phyloP scores from a whole-genome alignment of 768 basidiomycete genomes.

The Lactifluus rugatus region DNA sequence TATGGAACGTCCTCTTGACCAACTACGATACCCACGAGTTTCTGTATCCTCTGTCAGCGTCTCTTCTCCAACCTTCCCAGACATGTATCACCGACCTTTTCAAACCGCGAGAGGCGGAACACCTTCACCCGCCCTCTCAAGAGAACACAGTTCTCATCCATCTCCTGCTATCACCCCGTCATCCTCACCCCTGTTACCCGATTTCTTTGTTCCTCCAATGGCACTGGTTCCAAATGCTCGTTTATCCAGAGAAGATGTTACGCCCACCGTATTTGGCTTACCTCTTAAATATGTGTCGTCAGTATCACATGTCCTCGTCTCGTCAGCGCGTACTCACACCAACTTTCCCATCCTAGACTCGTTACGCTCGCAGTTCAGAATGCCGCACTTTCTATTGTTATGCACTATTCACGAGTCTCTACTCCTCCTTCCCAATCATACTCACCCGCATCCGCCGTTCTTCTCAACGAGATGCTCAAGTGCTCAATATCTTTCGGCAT shows the following conservation, averaged over 20 bases:
- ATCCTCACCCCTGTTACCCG: conserved; percentile 12
- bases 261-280: conserved; percentile 55
- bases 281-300: conserved; percentile 78
- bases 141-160: conserved; percentile 28
- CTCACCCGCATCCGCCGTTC: conserved; percentile 88
- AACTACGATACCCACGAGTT: conserved; percentile 12
- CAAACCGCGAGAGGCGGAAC: conserved; percentile 40
- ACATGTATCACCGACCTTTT: conserved; percentile 55
- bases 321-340: neutral
- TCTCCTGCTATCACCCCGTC: conserved; percentile 22
- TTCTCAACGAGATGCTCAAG: conserved; percentile 91
- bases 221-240: neutral
- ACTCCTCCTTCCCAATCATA: conserved; percentile 71
- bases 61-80: conserved; percentile 27
- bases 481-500: conserved; percentile 85
- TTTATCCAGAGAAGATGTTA: conserved; percentile 18
- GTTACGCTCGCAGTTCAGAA: conserved; percentile 92
- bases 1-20: conserved; percentile 14
- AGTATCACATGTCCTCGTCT: conserved; percentile 25
- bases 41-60: conserved; percentile 16
- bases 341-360: conserved; percentile 34
- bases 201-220: conserved; percentile 13
- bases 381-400: conserved; percentile 89
- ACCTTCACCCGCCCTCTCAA: conserved; percentile 35
- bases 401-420: conserved; percentile 96